Evolutionary conservation across 768 basidiomycete genomes (phyloP).

Genomic region (Panellus pusillus): DNA sequence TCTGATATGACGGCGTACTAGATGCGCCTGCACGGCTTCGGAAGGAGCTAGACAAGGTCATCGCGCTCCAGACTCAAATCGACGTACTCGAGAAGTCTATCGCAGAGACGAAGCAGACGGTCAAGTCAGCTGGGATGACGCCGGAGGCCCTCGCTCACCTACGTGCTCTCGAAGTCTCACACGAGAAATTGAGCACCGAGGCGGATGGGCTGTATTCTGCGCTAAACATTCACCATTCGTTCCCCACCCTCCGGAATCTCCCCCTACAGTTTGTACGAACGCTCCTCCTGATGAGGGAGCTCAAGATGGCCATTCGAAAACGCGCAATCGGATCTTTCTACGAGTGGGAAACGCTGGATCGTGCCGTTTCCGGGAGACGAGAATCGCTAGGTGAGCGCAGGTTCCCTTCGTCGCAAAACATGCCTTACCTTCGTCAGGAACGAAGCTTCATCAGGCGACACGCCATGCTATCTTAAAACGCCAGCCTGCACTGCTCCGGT

Average conservation of each 20-base stretch:
- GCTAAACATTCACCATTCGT: conserved; percentile 33
- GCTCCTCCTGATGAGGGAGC: conserved; percentile 31
- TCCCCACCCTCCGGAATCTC: conserved; percentile 33
- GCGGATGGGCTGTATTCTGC: conserved; percentile 34
- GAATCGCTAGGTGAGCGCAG: conserved; percentile 18
- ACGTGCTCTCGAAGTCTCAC: conserved; percentile 21
- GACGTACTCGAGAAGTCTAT: conserved; percentile 28
- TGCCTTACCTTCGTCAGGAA: conserved; percentile 13
- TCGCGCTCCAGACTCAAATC: conserved; percentile 31
- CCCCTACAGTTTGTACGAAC: conserved; percentile 29
- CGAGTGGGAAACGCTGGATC: conserved; percentile 28
- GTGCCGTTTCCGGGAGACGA: conserved; percentile 21
- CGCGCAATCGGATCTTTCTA: conserved; percentile 26
- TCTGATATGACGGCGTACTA: conserved; percentile 10
- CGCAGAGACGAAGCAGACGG: conserved; percentile 1
- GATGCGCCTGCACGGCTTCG: conserved; percentile 32
- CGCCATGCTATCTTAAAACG: conserved; percentile 28
- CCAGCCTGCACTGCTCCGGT: conserved; percentile 25
- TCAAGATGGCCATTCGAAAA: conserved; percentile 28
- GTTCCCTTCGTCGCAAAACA: too few relatives aligned
- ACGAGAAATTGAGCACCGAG: conserved; percentile 22
- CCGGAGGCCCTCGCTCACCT: conserved; percentile 19
- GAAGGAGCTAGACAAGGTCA: conserved; percentile 32
- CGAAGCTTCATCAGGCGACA: conserved; percentile 32
- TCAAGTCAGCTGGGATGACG: conserved; percentile 11